Evolutionary conservation across 352 stramenopile genomes (phyloP).

Genomic region (Phytophthora agathidicida): DNA sequence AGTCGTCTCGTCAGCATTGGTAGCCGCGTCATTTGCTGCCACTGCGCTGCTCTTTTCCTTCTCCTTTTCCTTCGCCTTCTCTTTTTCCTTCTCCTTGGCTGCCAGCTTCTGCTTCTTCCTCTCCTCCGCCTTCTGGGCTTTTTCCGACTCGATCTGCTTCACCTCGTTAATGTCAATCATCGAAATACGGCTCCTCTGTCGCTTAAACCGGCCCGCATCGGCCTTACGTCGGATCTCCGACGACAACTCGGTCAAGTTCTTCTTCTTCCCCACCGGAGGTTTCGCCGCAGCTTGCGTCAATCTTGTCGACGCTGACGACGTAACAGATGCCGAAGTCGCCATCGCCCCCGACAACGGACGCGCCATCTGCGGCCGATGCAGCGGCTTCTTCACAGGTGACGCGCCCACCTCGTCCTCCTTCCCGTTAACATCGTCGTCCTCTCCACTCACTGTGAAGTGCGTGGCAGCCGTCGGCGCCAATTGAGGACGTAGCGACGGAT

Average conservation of each 20-base stretch:
- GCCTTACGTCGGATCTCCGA: conserved; percentile 87
- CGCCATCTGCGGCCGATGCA: conserved; percentile 56
- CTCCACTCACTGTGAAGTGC: conserved; percentile 72
- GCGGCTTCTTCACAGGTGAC: conserved; percentile 44
- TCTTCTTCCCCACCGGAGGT: conserved; percentile 58
- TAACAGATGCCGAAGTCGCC: conserved; percentile 23
- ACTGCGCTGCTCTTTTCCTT: conserved; percentile 29
- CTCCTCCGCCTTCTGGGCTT: conserved; percentile 84
- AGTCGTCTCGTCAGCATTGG: conserved; percentile 20
- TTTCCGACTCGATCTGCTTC: conserved; percentile 89
- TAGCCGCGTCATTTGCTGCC: conserved; percentile 3
- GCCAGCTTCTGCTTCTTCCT: conserved; percentile 74
- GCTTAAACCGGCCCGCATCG: conserved; percentile 82
- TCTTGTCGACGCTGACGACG: conserved; percentile 27
- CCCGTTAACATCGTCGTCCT: conserved; percentile 40
- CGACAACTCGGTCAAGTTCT: conserved; percentile 68
- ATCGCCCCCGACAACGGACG: conserved; percentile 25
- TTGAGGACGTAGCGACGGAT: conserved; percentile 55
- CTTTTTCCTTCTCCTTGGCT: conserved; percentile 47
- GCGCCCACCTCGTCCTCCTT: conserved; percentile 33
- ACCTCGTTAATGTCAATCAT: conserved; percentile 91
- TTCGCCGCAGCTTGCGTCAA: conserved; percentile 34
- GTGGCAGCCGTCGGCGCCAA: conserved; percentile 42
- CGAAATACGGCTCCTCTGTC: conserved; percentile 83
- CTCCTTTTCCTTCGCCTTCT: conserved; percentile 42